Conservation (phyloP, 1,139 yeast species). For the Chernovozyma aurita region DNA sequence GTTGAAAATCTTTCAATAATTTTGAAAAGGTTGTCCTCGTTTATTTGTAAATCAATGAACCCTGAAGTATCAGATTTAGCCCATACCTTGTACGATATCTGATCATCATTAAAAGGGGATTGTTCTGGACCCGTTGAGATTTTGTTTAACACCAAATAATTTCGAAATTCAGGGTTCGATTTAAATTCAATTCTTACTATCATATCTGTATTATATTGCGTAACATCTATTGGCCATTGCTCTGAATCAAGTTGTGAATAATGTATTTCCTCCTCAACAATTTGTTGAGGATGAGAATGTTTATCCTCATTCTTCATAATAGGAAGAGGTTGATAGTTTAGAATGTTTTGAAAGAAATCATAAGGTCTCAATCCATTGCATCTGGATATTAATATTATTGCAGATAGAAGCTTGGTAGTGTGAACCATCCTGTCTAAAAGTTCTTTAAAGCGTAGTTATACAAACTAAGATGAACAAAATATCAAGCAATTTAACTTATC, state of each 20-base stretch:
- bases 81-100: constrained; percentile 27
- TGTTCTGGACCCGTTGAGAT: constrained; percentile 1
- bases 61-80: constrained; percentile 19
- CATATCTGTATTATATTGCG: constrained; percentile 45
- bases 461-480: no score
- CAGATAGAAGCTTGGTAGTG: neutral
- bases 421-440: neutral
- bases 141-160: constrained; percentile 13
- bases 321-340: neutral
- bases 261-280: constrained; percentile 12
- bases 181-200: constrained; percentile 43
- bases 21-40: constrained; percentile 17
- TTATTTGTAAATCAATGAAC: constrained; percentile 34
- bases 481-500: no score
- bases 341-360: neutral
- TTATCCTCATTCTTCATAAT: neutral
- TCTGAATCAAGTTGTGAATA: constrained; percentile 18
- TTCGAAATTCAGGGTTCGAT: constrained; percentile 15
- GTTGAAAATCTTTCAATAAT: constrained; percentile 18
- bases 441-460: no score
- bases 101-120: constrained; percentile 5
- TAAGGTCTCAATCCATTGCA: neutral
- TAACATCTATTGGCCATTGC: constrained; percentile 43
- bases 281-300: neutral
- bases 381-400: neutral